Conservation (phyloP, 2,329 filamentous ascomycete species). For the Pseudopyrenochaeta lycopersici region DNA sequence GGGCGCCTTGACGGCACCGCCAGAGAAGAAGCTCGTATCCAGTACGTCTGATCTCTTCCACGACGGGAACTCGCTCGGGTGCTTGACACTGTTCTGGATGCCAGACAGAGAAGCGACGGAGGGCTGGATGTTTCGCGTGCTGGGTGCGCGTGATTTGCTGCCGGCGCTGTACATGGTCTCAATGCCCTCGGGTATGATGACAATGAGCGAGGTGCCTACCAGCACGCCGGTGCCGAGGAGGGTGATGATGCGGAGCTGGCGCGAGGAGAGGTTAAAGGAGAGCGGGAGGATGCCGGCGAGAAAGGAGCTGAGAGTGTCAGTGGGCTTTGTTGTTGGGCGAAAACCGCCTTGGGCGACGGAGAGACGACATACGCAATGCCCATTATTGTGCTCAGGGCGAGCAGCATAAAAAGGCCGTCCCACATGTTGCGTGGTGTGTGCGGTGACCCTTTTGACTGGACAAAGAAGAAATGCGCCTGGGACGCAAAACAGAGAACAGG, state of each 20-base stretch:
- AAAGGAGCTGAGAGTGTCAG: conserved; percentile 74
- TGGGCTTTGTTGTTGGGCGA: neutral
- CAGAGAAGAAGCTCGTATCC: conserved; percentile 19
- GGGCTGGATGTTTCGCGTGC: conserved; percentile 30
- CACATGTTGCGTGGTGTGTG: conserved; percentile 53
- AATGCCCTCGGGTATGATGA: conserved; percentile 96
- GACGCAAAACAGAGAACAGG: conserved; percentile 20
- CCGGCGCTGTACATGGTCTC: conserved; percentile 79
- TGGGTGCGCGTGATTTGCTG: conserved; percentile 33
- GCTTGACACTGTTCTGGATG: conserved; percentile 38
- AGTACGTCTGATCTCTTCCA: conserved; percentile 29
- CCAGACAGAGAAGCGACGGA: conserved; percentile 34
- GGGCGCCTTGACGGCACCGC: conserved; percentile 30
- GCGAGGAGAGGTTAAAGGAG: conserved; percentile 85
- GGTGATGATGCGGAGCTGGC: conserved; percentile 87
- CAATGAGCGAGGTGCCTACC: conserved; percentile 92
- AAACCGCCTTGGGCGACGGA: neutral
- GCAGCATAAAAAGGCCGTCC: conserved; percentile 72
- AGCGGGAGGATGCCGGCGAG: conserved; percentile 90
- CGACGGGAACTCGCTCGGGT: conserved; percentile 29
- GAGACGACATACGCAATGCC: conserved; percentile 64
- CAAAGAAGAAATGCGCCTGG: conserved; percentile 23
- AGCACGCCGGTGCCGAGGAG: conserved; percentile 93
- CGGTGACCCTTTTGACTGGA: conserved; percentile 11
- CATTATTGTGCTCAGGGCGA: conserved; percentile 72